Evolutionary conservation across 352 stramenopile species (phyloP).

Genomic region (Phytophthora hybrid): DNA sequence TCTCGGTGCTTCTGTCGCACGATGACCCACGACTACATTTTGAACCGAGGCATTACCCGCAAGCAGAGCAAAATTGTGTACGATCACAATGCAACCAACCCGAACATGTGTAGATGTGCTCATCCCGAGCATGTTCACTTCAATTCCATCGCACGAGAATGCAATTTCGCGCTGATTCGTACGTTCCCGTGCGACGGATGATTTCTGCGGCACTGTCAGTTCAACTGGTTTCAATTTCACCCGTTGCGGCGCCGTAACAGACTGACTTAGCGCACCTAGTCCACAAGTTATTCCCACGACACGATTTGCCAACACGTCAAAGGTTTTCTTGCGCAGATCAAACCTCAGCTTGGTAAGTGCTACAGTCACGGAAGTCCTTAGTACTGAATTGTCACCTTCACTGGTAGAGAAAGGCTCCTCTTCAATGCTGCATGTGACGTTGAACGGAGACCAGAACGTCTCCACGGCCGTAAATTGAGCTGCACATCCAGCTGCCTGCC

Average conservation of each 20-base stretch:
- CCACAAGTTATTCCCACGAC: constrained; percentile 21
- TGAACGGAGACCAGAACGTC: constrained; percentile 64
- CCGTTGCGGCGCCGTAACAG: constrained; percentile 6
- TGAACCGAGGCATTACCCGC: constrained; percentile 62
- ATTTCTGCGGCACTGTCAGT: constrained; percentile 2
- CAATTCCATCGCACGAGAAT: constrained; percentile 64
- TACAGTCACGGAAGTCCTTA: constrained; percentile 24
- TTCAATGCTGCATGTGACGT: constrained; percentile 50
- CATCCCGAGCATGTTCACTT: constrained; percentile 46
- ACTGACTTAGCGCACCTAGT: constrained; percentile 20
- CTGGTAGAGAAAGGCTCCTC: constrained; percentile 23
- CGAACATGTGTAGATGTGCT: constrained; percentile 64
- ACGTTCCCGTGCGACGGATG: background rate
- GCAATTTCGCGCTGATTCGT: constrained; percentile 35
- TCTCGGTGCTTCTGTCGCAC: constrained; percentile 10
- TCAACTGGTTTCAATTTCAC: constrained; percentile 14
- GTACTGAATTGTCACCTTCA: background rate
- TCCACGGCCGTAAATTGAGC: constrained; percentile 31
- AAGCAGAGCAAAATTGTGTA: constrained; percentile 33
- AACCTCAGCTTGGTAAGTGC: constrained; percentile 44
- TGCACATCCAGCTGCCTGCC: constrained; percentile 18
- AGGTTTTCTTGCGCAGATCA: constrained; percentile 38
- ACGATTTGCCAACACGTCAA: constrained; percentile 35
- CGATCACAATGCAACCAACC: constrained; percentile 52
- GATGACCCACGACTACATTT: constrained; percentile 67